Conservation (phyloP, 192 early-diverging fungal species). For the Backusella australiensis region DNA sequence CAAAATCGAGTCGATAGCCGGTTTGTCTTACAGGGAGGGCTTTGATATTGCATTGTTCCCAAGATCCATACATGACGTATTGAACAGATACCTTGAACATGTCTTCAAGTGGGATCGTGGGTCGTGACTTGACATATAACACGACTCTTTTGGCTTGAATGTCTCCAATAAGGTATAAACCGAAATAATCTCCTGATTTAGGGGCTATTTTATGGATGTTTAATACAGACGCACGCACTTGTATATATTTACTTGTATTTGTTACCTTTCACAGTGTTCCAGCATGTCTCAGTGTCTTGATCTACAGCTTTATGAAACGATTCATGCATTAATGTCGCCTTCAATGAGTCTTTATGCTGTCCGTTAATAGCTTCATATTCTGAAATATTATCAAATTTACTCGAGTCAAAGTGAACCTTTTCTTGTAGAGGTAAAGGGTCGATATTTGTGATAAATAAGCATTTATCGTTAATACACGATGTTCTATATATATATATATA, state of each 20-base stretch:
- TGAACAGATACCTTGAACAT: slow-evolving; percentile 16
- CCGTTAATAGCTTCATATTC: neutral
- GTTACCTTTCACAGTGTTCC: slow-evolving; percentile 39
- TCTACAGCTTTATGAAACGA: slow-evolving; percentile 54
- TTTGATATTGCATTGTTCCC: neutral
- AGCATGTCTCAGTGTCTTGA: slow-evolving; percentile 45
- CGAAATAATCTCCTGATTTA: slow-evolving; percentile 45
- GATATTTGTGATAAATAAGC: slow-evolving; percentile 51
- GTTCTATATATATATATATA: slow-evolving; percentile 28
- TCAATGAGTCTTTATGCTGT: neutral
- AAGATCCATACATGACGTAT: slow-evolving; percentile 15
- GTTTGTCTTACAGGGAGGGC: neutral
- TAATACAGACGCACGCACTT: neutral
- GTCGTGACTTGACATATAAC: neutral
- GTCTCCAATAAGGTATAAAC: slow-evolving; percentile 40
- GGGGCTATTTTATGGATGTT: slow-evolving; percentile 26
- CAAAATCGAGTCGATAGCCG: neutral
- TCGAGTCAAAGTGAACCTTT: slow-evolving; percentile 14
- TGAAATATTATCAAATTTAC: slow-evolving; percentile 25
- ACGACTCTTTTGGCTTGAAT: slow-evolving; percentile 11
- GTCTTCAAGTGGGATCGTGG: neutral
- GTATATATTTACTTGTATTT: too few relatives aligned
- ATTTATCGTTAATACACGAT: slow-evolving; percentile 54
- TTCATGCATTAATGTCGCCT: slow-evolving; percentile 28
- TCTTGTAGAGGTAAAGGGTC: slow-evolving; percentile 47